phyloP scores from a whole-genome alignment of 805 yeast species.

The Candida coquimbonensis region DNA sequence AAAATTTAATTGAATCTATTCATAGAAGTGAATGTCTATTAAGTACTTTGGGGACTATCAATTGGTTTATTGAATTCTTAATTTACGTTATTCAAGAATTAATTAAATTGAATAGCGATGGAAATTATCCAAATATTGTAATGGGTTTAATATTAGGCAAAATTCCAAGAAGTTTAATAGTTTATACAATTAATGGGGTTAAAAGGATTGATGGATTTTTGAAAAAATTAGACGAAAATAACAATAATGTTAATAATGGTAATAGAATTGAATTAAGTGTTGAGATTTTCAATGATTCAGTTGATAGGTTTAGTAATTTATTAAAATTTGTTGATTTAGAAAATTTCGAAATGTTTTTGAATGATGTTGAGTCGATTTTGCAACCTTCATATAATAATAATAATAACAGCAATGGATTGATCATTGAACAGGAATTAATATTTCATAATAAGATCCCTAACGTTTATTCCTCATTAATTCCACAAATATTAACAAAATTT shows the following conservation, averaged over 20 bases:
- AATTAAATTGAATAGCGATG: conserved; percentile 32
- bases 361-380: conserved; percentile 40
- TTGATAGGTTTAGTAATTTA: conserved; percentile 31
- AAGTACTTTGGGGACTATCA: conserved; percentile 65
- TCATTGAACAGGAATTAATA: conserved; percentile 19
- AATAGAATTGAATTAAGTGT: conserved; percentile 34
- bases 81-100: conserved; percentile 70
- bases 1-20: conserved; percentile 40
- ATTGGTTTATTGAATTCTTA: conserved; percentile 82
- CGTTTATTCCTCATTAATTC: conserved; percentile 22
- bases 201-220: conserved; percentile 40
- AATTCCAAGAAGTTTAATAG: conserved; percentile 60
- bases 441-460: conserved; percentile 21
- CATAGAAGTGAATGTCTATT: conserved; percentile 58
- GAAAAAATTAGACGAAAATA: conserved; percentile 17
- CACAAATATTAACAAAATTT: conserved; percentile 24
- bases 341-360: conserved; percentile 51
- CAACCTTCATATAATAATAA: neutral
- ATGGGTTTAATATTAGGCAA: conserved; percentile 58
- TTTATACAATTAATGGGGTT: conserved; percentile 61
- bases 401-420: conserved; percentile 14
- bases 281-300: conserved; percentile 48
- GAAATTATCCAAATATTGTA: conserved; percentile 32
- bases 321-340: conserved; percentile 32
- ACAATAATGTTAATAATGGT: conserved; percentile 5